Evolutionary conservation across 352 stramenopile genomes (phyloP).

Genomic region (Paralagenidium karlingii): DNA sequence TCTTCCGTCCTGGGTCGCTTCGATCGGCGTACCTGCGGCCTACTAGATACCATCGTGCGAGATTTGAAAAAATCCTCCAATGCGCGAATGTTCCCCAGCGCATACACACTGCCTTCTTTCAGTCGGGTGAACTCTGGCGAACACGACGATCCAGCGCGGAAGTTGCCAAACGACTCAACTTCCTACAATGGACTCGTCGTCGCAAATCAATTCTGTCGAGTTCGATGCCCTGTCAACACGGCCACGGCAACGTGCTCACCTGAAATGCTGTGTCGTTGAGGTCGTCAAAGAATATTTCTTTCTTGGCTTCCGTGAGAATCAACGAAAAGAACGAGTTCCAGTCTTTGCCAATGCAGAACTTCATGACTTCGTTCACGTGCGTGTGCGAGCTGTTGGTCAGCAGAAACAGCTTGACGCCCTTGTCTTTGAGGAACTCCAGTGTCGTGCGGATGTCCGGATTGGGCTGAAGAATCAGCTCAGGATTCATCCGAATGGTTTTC

Average conservation of each 20-base stretch:
- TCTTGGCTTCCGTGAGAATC: slow-evolving; percentile 31
- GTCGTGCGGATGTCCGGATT: slow-evolving; percentile 26
- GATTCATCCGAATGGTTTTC: slow-evolving; percentile 23
- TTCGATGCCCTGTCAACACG: slow-evolving; percentile 35
- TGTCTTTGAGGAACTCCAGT: slow-evolving; percentile 16
- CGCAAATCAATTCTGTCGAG: slow-evolving; percentile 18
- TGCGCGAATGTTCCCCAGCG: too few species aligned
- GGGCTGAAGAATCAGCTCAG: slow-evolving; percentile 24
- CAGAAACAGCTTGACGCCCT: slow-evolving; percentile 24
- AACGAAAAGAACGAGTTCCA: slow-evolving; percentile 33
- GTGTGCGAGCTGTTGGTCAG: slow-evolving; percentile 39
- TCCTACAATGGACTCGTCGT: too few species aligned
- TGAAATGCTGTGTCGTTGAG: slow-evolving; percentile 30
- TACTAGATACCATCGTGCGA: too few species aligned
- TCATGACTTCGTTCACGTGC: slow-evolving; percentile 40
- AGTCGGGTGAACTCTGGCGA: too few species aligned
- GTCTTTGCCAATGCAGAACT: slow-evolving; percentile 27
- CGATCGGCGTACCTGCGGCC: too few species aligned
- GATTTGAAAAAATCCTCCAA: too few species aligned
- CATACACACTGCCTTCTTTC: too few species aligned
- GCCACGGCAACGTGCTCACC: slow-evolving; percentile 14
- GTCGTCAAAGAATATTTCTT: slow-evolving; percentile 40
- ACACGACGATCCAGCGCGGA: too few species aligned
- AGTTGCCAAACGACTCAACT: too few species aligned
- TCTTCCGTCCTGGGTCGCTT: too few species aligned